Conservation (phyloP, 108 stramenopile genomes). For the Discostella pseudostelligera region DNA sequence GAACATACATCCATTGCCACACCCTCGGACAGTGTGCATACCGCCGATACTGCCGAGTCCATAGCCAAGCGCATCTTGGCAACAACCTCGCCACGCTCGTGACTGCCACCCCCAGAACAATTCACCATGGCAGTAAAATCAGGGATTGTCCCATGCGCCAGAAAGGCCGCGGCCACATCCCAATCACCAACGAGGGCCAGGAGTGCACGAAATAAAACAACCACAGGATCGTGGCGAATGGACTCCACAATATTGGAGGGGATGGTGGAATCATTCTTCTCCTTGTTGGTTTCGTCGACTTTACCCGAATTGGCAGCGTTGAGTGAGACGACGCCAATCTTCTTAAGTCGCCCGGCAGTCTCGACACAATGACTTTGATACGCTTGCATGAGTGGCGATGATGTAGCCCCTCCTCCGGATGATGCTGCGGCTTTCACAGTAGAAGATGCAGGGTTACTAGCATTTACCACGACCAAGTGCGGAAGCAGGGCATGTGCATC, state of each 20-base stretch:
- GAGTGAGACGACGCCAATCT: slow-evolving; percentile 44
- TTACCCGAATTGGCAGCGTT: slow-evolving; percentile 24
- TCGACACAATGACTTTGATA: slow-evolving; percentile 34
- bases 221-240: slow-evolving; percentile 23
- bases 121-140: slow-evolving; percentile 12
- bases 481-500: slow-evolving; percentile 47
- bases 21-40: slow-evolving; percentile 33
- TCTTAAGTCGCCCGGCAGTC: slow-evolving; percentile 30
- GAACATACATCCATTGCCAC: slow-evolving; percentile 30
- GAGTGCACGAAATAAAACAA: slow-evolving; percentile 33
- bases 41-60: slow-evolving; percentile 28
- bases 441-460: background rate
- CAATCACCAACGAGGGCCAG: slow-evolving; percentile 31
- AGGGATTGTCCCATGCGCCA: slow-evolving; percentile 26
- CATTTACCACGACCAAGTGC: slow-evolving; percentile 10
- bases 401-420: slow-evolving; percentile 3
- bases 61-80: slow-evolving; percentile 21
- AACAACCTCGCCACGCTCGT: background rate
- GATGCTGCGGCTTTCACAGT: slow-evolving; percentile 13
- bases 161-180: slow-evolving; percentile 27
- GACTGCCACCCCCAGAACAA: background rate
- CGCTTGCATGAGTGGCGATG: slow-evolving; percentile 23
- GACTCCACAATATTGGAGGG: background rate
- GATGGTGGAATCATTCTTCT: background rate
- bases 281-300: slow-evolving; percentile 1